A percentile compares a stretch with the other conserved stretches of the same genome.
Evolutionary conservation across 768 basidiomycete genomes (phyloP).

Genomic region (Leccinum rimulosum): DNA sequence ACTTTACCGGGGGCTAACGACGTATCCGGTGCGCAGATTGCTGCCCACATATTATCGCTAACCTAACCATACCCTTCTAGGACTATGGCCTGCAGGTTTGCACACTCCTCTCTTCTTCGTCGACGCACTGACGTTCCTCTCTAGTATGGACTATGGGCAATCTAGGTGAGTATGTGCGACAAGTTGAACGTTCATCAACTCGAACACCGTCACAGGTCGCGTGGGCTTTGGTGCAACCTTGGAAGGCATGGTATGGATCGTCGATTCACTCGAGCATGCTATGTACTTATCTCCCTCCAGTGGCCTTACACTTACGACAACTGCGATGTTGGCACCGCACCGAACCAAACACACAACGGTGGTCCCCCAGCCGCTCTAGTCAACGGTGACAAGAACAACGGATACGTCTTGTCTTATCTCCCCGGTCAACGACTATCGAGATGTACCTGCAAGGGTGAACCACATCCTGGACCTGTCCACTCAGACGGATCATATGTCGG

Average conservation of each 20-base stretch:
- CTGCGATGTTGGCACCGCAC: constrained; percentile 91
- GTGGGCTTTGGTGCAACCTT: constrained; percentile 86
- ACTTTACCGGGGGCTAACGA: constrained; percentile 64
- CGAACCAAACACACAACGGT: constrained; percentile 78
- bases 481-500: constrained; percentile 77
- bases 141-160: constrained; percentile 77
- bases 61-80: constrained; percentile 24
- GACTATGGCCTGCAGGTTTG: constrained; percentile 69
- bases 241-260: constrained; percentile 67
- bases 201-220: constrained; percentile 44
- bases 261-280: constrained; percentile 1
- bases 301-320: constrained; percentile 84
- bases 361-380: constrained; percentile 57
- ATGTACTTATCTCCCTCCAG: constrained; percentile 30
- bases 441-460: constrained; percentile 84
- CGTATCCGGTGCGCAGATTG: constrained; percentile 38
- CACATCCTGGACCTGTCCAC: constrained; percentile 84
- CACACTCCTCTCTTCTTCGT: neutral
- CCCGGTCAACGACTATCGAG: constrained; percentile 84
- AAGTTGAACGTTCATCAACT: neutral
- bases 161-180: constrained; percentile 44
- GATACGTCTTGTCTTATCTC: constrained; percentile 70
- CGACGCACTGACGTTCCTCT: constrained; percentile 12
- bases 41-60: neutral
- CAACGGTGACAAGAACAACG: constrained; percentile 55